phyloP scores from a whole-genome alignment of 495 filamentous ascomycete species.

The Xanthoparmelia taractica region DNA sequence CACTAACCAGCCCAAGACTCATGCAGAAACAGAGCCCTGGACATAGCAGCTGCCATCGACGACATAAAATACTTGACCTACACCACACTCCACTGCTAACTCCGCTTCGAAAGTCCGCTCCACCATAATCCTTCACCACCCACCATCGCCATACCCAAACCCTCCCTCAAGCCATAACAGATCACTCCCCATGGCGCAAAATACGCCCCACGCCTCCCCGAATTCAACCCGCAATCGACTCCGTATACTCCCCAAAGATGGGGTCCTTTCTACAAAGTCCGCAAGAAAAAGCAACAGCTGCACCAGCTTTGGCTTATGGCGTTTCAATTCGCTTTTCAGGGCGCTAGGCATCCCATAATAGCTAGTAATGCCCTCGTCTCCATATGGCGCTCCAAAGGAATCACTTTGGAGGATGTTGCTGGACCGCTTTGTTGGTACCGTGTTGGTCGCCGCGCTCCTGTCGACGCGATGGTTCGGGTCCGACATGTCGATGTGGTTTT shows the following conservation, averaged over 20 bases:
- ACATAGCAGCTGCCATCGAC: background rate
- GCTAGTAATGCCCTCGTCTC: too few relatives aligned
- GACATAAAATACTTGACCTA: too few relatives aligned
- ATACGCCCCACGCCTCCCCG: background rate
- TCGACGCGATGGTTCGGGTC: background rate
- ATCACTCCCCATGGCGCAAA: background rate
- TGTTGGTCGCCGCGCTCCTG: background rate
- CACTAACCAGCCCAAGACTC: background rate
- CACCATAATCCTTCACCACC: background rate
- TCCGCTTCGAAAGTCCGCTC: too few relatives aligned
- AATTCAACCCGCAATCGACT: background rate
- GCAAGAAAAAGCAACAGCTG: background rate
- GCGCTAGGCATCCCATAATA: background rate
- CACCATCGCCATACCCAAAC: background rate
- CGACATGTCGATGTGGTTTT: background rate
- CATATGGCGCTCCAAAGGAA: too few relatives aligned
- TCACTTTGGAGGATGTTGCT: background rate
- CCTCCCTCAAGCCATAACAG: background rate
- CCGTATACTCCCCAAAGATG: background rate
- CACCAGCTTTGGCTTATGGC: background rate
- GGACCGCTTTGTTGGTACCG: background rate
- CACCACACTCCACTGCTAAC: too few relatives aligned
- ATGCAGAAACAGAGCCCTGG: background rate
- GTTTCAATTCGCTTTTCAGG: background rate
- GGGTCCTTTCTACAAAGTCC: background rate